Percentiles rank a stretch among this genome's conserved stretches.
Conservation (phyloP, 305 asterid species). For the Solanum hybrid region DNA sequence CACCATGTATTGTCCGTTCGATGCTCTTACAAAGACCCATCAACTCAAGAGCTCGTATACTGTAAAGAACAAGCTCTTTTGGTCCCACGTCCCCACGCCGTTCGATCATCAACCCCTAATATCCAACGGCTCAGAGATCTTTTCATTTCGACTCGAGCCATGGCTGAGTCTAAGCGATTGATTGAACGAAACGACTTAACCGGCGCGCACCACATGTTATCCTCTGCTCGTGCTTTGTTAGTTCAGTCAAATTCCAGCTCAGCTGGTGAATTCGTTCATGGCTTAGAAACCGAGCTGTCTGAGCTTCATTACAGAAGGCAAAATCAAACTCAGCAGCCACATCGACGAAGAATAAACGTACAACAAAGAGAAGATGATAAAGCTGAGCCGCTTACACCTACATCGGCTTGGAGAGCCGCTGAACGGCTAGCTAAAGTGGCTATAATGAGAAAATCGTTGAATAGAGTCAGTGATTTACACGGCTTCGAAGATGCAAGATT, state of each 20-base stretch:
- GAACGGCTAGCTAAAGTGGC: constrained; percentile 96
- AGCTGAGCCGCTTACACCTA: constrained; percentile 85
- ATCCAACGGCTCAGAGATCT: constrained; percentile 59
- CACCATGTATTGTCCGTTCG: constrained; percentile 75
- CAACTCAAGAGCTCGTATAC: constrained; percentile 53
- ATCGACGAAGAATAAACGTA: constrained; percentile 19
- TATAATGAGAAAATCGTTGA: constrained; percentile 83
- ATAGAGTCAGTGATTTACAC: constrained; percentile 91
- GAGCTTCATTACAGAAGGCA: constrained; percentile 43
- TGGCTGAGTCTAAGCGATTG: constrained; percentile 67
- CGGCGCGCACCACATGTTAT: constrained; percentile 73
- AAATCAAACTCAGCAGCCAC: constrained; percentile 11
- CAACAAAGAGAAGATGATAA: constrained; percentile 37
- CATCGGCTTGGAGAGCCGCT: constrained; percentile 99
- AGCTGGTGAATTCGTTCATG: constrained; percentile 56
- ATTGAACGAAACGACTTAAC: constrained; percentile 44
- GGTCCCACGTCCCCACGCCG: constrained; percentile 75
- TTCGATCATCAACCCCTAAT: constrained; percentile 47
- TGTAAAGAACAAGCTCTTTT: constrained; percentile 49
- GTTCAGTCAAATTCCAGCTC: constrained; percentile 52
- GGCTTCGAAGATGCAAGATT: constrained; percentile 98
- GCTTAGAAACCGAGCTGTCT: constrained; percentile 71
- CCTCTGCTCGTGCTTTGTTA: constrained; percentile 67
- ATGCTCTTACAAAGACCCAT: constrained; percentile 78
- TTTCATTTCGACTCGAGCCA: constrained; percentile 74